Conservation (phyloP, 257 asterid genomes). For the Primulina eburnea region DNA sequence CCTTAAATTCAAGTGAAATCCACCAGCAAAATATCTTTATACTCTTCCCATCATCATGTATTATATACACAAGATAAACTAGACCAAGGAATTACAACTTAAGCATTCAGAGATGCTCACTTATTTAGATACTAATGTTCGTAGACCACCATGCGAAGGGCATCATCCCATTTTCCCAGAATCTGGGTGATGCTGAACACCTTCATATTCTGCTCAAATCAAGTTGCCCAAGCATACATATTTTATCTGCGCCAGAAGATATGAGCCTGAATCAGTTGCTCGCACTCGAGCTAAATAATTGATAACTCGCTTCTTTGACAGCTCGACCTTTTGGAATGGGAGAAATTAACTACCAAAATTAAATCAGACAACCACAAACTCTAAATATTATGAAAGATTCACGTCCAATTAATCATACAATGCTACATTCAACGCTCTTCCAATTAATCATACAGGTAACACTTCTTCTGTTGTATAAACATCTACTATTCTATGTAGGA, state of each 20-base stretch:
- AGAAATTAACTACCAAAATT: neutral
- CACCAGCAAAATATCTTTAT: neutral
- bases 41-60: neutral
- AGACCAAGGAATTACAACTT: neutral
- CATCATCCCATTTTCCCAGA: neutral
- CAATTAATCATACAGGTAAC: neutral
- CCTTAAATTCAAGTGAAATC: neutral
- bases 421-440: neutral
- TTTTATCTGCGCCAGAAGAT: conserved; percentile 47
- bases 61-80: neutral
- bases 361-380: neutral
- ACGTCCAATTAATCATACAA: neutral
- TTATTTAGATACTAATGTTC: neutral
- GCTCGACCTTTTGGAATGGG: neutral
- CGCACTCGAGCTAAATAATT: too few relatives aligned
- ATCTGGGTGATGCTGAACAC: conserved; percentile 5
- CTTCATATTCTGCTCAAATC: conserved; percentile 23
- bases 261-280: neutral
- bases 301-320: neutral
- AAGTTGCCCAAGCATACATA: conserved; percentile 75
- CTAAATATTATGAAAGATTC: too few relatives aligned
- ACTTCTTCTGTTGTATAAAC: neutral
- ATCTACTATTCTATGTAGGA: neutral
- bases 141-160: neutral
- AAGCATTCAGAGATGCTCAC: neutral